A percentile compares a stretch with the other conserved stretches of the same genome.
These are phyloP conservation scores for Recurvomyces mirabilis DNA, from an alignment of 495 filamentous ascomycete species.

Conservation along the genomic window DNA sequence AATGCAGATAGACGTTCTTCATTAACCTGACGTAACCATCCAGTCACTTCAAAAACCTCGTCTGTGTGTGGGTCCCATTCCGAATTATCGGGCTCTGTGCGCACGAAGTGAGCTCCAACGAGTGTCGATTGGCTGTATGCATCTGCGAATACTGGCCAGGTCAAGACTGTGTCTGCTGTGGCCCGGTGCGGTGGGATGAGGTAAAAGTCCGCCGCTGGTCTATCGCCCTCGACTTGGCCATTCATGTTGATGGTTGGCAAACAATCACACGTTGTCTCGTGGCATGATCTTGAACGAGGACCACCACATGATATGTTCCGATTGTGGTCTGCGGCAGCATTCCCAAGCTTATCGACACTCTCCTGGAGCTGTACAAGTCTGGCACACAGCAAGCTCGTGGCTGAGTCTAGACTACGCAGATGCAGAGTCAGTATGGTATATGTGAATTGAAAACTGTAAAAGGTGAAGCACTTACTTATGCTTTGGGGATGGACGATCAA, in stretches of 20 bases:
- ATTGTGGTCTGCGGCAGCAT: no score
- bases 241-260: no score
- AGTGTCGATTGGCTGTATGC: not conserved
- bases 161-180: constrained; percentile 8
- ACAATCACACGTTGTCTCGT: no score
- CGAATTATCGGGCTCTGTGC: no score
- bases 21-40: constrained; percentile 1
- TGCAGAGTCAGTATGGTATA: not conserved
- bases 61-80: no score
- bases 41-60: not conserved
- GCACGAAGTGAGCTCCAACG: not conserved
- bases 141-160: constrained; percentile 8
- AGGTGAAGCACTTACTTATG: no score
- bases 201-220: constrained; percentile 10
- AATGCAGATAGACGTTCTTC: constrained; percentile 10
- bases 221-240: no score
- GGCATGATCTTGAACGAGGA: no score
- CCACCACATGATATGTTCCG: not conserved
- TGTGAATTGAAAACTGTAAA: no score
- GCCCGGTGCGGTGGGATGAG: constrained; percentile 6
- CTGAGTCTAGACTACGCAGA: constrained; percentile 10
- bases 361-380: constrained; percentile 6
- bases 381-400: constrained; percentile 2
- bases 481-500: constrained; percentile 6
- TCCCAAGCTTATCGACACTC: constrained; percentile 1